Evolutionary conservation across 164 flowering plant species (phyloP), one percentile per base, ranked within the genome.

Genomic region (Dillenia suffruticosa): DNA sequence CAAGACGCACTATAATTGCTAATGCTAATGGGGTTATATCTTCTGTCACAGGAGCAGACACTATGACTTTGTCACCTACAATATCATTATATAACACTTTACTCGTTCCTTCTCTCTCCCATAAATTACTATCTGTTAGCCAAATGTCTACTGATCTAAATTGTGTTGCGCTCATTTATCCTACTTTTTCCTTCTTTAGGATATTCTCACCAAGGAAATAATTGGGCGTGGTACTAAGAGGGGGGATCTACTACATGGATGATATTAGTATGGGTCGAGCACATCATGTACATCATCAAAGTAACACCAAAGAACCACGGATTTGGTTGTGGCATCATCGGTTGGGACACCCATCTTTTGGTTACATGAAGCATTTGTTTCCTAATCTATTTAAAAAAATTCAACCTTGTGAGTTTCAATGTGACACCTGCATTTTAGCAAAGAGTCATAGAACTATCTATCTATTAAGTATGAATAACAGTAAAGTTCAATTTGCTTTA

Each of bases 11-110:
- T 3, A 63, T 32, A 12, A 46, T 63, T 54, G 53, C 66, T 0
- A 63, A 63, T 63, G 66, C 66, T 48, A 63, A 56, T 63, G 66
- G 54, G 16, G 50, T 14, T 12, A 10, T 55, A 17, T 63, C 51
- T 53, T 47, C 66, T 10, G 57, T 44, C 43, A 62, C 49, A 43
- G 17, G 64, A 57, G 56, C 57, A 7, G 40, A 40, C 14, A 19
- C 57, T 10, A 49, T 62, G 49, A 7, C 15, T 46, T 49, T 62
- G 56, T 62, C 57, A 22, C 49, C 56, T 14, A 12, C 53, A 19
- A 26, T 51, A 15, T 49, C 43, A 48, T 16, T 62, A 40, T 62
- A 48, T n/a, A 40, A 62, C 52, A 62, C 56, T 5, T 32, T 51
- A 12, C 49, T 40, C 11, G 56, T 51, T 1, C 57, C 49, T 12